These are phyloP conservation scores for Tricholoma sp. DNA, from an alignment of 768 basidiomycete species.

Conservation along the genomic window DNA sequence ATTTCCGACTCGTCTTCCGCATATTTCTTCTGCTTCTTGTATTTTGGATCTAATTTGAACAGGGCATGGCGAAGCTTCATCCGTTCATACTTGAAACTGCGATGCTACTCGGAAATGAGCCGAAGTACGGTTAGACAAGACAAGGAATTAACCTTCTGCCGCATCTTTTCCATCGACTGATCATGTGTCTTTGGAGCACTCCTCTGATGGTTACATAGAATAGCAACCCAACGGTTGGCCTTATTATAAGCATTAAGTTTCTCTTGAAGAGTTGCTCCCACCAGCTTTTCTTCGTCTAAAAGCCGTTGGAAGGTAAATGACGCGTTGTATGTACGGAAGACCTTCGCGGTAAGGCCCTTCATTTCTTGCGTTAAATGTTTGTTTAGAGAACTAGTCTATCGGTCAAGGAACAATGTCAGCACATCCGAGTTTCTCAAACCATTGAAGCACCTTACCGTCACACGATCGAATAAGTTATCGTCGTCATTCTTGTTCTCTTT, in stretches of 20 bases:
- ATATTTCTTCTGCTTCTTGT: slow-evolving; percentile 78
- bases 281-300: slow-evolving; percentile 60
- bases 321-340: slow-evolving; percentile 99
- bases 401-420: slow-evolving; percentile 15
- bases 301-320: slow-evolving; percentile 94
- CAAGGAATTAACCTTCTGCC: slow-evolving; percentile 63
- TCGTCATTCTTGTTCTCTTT: slow-evolving; percentile 87
- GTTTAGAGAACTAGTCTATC: slow-evolving; percentile 78
- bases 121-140: background rate
- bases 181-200: slow-evolving; percentile 90
- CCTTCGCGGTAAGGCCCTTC: slow-evolving; percentile 98
- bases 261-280: slow-evolving; percentile 79
- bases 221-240: slow-evolving; percentile 95
- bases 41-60: slow-evolving; percentile 71
- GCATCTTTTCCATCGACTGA: slow-evolving; percentile 92
- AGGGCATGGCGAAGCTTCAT: slow-evolving; percentile 93
- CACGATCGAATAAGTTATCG: slow-evolving; percentile 91
- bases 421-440: slow-evolving; percentile 1
- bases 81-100: slow-evolving; percentile 89
- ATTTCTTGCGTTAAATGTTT: slow-evolving; percentile 91
- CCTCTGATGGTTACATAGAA: slow-evolving; percentile 98
- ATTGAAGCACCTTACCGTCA: slow-evolving; percentile 60
- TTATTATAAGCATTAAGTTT: slow-evolving; percentile 97
- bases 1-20: slow-evolving; percentile 85
- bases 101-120: slow-evolving; percentile 50